These are phyloP conservation scores for Pseudogymnoascus sp. DNA, from an alignment of 2,329 filamentous ascomycete genomes.

Conservation along the genomic window DNA sequence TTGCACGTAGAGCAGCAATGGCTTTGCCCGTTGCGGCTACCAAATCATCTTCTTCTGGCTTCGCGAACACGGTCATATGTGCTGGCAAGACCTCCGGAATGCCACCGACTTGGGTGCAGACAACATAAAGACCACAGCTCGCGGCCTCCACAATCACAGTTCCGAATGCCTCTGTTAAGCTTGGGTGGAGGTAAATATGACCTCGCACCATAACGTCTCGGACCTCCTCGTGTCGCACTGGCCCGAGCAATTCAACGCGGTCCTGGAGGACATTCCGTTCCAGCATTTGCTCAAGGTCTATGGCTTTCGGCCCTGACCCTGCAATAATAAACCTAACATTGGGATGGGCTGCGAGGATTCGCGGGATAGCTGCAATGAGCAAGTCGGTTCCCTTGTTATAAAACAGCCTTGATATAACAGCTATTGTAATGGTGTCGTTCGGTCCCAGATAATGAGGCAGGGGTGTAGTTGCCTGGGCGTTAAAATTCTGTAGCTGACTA, in stretches of 20 bases:
- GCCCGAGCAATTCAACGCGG: constrained; percentile 83
- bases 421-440: constrained; percentile 84
- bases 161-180: constrained; percentile 91
- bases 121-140: constrained; percentile 90
- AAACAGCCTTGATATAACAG: constrained; percentile 93
- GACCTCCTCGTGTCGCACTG: constrained; percentile 91
- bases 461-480: constrained; percentile 34
- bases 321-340: constrained; percentile 97
- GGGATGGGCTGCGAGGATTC: constrained; percentile 79
- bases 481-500: constrained; percentile 29
- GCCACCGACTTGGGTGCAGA: constrained; percentile 91
- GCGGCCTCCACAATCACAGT: constrained; percentile 97
- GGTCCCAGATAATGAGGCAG: constrained; percentile 65
- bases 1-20: constrained; percentile 76
- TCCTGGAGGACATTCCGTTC: constrained; percentile 92
- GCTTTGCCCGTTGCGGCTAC: constrained; percentile 83
- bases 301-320: constrained; percentile 90
- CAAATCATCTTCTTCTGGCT: constrained; percentile 91
- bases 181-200: constrained; percentile 93
- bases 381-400: constrained; percentile 98
- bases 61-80: constrained; percentile 96
- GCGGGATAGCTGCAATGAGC: constrained; percentile 89
- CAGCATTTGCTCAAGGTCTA: constrained; percentile 96
- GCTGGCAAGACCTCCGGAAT: constrained; percentile 93
- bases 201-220: constrained; percentile 95